Evolutionary conservation across 148 eudicot genomes (phyloP).

Genomic region (Drosera capensis): DNA sequence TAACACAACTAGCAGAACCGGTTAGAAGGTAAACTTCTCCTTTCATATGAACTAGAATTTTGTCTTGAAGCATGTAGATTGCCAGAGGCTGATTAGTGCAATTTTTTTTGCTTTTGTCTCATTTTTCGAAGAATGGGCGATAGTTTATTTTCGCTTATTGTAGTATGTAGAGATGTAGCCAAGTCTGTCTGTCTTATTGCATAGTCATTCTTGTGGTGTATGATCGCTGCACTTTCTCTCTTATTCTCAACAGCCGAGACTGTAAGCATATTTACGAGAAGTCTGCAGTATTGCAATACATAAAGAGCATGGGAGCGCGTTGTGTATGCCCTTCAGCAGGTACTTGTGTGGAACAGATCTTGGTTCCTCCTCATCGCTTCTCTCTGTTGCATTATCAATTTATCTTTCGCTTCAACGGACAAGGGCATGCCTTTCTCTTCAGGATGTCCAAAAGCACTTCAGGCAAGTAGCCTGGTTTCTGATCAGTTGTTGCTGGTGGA

Average conservation of each 20-base stretch:
- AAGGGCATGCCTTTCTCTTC: slow-evolving; percentile 10
- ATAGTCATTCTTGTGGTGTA: too few species aligned
- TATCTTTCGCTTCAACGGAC: neutral
- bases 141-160: too few species aligned
- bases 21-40: slow-evolving; percentile 51
- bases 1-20: slow-evolving; percentile 51
- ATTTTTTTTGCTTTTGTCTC: too few species aligned
- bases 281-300: slow-evolving; percentile 27
- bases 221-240: too few species aligned
- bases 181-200: too few species aligned
- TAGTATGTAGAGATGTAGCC: too few species aligned
- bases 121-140: too few species aligned
- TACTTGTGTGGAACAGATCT: slow-evolving; percentile 4
- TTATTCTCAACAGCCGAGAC: slow-evolving; percentile 32
- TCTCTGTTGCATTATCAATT: neutral
- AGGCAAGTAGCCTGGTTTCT: slow-evolving; percentile 29
- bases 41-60: neutral
- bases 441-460: slow-evolving; percentile 57
- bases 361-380: neutral
- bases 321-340: slow-evolving; percentile 61
- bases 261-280: slow-evolving; percentile 83
- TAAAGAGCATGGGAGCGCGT: slow-evolving; percentile 17
- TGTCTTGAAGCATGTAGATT: too few species aligned
- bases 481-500: slow-evolving; percentile 54
- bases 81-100: too few species aligned